Base-by-base conservation (phyloP, 2,329 filamentous ascomycete genomes). In the Sporothrix dimorphospora region DNA sequence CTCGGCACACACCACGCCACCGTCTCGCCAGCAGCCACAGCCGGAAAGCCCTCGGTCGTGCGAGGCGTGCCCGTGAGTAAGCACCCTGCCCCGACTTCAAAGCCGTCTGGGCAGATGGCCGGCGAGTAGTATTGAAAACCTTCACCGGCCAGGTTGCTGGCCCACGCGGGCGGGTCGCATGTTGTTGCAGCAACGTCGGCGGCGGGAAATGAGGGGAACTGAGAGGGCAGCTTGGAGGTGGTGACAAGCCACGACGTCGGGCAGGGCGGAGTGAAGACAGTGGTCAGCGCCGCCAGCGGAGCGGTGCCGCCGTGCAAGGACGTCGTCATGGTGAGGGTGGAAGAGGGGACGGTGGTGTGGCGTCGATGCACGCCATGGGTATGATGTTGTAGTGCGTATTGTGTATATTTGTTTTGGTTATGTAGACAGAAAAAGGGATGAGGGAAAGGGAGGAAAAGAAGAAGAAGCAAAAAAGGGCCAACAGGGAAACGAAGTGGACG, bases 91-190 rank as follows among this genome's bases (percentile, higher is more conserved):
- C 80, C 81, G 40, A 80, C 79, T 19, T 73, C 74, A 74, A 83
- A 82, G 6, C 81, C 81, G n/a, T 73, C 75, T 0, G 81, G 81
- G 67, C 81, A 83, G 69, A 82, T 79, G 34, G 81, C 81, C 0
- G 81, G 81, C n/a, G 81, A 82, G 74, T 82, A 83, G 74, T 80
- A 81, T 57, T 78, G 76, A 71, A 83, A 83, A 14, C 81, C 82
- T 30, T 78, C 76, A 49, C 76, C 76, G 5, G 76, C 76, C 38
- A 83, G 72, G 73, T 82, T 82, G 57, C 73, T 70, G 0, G 57
- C 68, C 81, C 81, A 84, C 2, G 72, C 73, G 0, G 82, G 81
- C 21, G 81, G 81, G 71, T 74, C 73, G 19, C 75, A 75, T 12
- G 70, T 68, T 47, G 79, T 71, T 4, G 75, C 75, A 1, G 81